Base-by-base conservation (phyloP, 768 basidiomycete species). In the Tulasnella sp. region DNA sequence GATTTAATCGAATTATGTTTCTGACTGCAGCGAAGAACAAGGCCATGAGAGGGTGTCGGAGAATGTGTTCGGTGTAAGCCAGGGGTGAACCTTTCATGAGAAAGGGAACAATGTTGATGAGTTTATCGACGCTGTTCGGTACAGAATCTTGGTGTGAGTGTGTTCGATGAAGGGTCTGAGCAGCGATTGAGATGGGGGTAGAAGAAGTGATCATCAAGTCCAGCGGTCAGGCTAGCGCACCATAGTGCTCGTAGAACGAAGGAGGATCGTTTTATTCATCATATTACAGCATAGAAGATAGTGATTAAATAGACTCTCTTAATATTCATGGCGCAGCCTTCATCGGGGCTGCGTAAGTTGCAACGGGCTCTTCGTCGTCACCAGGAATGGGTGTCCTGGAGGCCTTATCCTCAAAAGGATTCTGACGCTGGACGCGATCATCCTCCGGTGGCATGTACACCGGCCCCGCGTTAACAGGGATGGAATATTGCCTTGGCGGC, bases 1-100 rank as follows among this genome's bases (percentile, higher is more conserved):
- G 78, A 19, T 38, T 79, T 19, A 79, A 79, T 79, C 34, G 78
- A 31, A 46, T 79, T n/a, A 19, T 46, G 31, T 74, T 79, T 44
- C 74, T 40, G 2, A 79, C 78, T 7, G 78, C 78, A 14, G 71
- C 71, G 21, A 74, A 48, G 78, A 79, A 79, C 44, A 40, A 21
- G 27, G 44, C 71, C 40, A 79, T 79, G 78, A 71, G 78, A 34
- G 78, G 78, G 6, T 79, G 78, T 74, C 74, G 44, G 78, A 79
- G 38, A 42, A 16, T 14, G 78, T 48, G 2, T 56, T 79, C 44
- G 78, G 71, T 18, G 71, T 48, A 18, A 79, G 27, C 36, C 73
- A 73, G 71, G 75, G n/a, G n/a, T n/a, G n/a, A 39, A 75, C 73
- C 36, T 40, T 71, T 16, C 44, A 71, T 36, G 80, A 80, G 71